Base-by-base conservation (phyloP, 495 filamentous ascomycete genomes). In the Annulohypoxylon bovei region DNA sequence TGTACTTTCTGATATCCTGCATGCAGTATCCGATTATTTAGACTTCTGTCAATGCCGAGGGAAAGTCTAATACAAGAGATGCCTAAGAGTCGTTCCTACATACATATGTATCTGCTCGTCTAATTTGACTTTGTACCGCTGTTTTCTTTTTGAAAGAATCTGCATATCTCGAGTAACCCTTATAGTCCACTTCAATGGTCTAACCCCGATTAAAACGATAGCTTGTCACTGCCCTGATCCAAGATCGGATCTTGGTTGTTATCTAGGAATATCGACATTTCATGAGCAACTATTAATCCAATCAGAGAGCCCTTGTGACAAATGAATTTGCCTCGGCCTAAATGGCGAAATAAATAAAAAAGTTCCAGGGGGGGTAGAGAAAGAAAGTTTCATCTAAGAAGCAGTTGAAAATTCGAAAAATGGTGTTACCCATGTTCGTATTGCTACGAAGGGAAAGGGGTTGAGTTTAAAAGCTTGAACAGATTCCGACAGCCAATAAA, bases 311-410 rank as follows among this genome's bases (percentile, higher is more conserved):
- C 12, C 18, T 12, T 9, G 14, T 56, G n/a, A 39, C 18, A 23
- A 56, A 18, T 14, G 23, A 25, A 6, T 18, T 37, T 25, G 32
- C 8, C 9, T 12, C 23, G 30, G 42, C n/a, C 16, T 30, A 32
- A 39, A 35, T 9, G 9, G 12, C 7, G 16, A 42, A 42, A 62
- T 16, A 32, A 42, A 14, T 46, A 52, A 42, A 62, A 40, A 25
- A 66, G n/a, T n/a, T 61, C 44, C 16, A 30, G 23, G 63, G 50
- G 46, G 25, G 55, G 6, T 52, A 33, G 62, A 40, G 23, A 60
- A 63, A 58, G 44, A 68, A 46, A 73, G 73, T 75, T 75, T 73
- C 28, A 54, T 67, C 67, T 62, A 64, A 55, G 4, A 46, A 54
- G 25, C 27, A 70, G 39, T 7, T 28, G 1, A 30, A 46, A 58